Evolutionary conservation across 2,329 filamentous ascomycete genomes (phyloP).

Genomic region (Periconia sp.): DNA sequence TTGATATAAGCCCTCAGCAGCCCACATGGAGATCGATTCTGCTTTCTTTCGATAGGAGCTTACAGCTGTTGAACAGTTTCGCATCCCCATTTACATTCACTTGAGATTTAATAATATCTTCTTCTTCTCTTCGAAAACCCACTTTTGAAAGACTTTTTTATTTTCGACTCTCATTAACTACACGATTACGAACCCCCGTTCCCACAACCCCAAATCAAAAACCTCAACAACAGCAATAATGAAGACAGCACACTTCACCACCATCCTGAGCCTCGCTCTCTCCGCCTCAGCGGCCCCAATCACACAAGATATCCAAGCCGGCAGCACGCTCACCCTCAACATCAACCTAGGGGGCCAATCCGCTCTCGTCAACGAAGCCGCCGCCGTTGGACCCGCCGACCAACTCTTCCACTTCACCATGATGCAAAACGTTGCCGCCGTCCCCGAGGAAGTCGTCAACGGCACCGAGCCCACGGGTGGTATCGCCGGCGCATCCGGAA

Average conservation of each 20-base stretch:
- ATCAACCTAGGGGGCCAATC: constrained; percentile 19
- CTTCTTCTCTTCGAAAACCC: not conserved
- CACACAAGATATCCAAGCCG: not conserved
- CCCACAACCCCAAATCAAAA: not conserved
- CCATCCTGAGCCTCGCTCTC: not conserved
- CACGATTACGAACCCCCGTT: not conserved
- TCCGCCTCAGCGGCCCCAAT: not conserved
- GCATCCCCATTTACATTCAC: not conserved
- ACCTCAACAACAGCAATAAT: not conserved
- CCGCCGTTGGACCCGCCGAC: constrained; percentile 1
- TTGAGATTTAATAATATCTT: not conserved
- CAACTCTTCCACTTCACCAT: constrained; percentile 50
- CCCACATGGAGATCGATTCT: not conserved
- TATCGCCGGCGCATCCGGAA: constrained; percentile 48
- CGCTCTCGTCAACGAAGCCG: constrained; percentile 5
- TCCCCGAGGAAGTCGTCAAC: constrained; percentile 55
- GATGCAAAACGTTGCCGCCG: constrained; percentile 51
- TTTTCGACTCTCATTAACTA: not conserved
- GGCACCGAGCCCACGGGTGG: constrained; percentile 47
- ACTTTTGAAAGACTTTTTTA: not conserved
- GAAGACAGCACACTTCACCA: not conserved
- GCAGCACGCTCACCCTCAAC: constrained; percentile 7
- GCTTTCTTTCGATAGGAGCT: not conserved
- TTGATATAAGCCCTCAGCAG: not conserved
- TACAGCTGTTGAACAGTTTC: not conserved